Percentiles rank a stretch among this genome's conserved stretches.
Evolutionary conservation across 257 asterid species (phyloP).

Genomic region (Salvia rosmarinus): DNA sequence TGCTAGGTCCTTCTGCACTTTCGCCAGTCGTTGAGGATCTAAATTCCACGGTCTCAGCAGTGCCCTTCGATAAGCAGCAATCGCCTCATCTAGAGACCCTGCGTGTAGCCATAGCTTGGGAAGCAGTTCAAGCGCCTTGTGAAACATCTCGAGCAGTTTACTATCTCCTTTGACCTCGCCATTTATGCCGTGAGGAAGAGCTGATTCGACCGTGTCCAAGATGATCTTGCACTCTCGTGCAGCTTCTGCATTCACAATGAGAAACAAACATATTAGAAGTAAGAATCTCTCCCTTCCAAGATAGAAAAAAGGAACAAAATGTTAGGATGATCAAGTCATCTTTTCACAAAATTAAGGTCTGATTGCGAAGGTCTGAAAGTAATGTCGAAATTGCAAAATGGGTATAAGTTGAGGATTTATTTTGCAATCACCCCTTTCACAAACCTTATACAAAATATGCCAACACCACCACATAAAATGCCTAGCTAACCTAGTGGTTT

Average conservation of each 20-base stretch:
- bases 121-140: conserved; percentile 75
- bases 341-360: no score
- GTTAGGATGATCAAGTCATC: no score
- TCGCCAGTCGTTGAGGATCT: conserved; percentile 64
- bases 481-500: neutral
- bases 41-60: conserved; percentile 77
- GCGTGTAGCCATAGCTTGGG: conserved; percentile 73
- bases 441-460: no score
- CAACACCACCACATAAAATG: neutral
- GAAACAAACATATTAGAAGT: conserved; percentile 26
- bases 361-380: no score
- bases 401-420: no score
- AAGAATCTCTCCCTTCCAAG: neutral
- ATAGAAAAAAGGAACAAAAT: no score
- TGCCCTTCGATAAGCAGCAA: conserved; percentile 69
- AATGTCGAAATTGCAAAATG: no score
- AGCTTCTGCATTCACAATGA: conserved; percentile 57
- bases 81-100: conserved; percentile 74
- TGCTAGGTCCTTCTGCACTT: conserved; percentile 75
- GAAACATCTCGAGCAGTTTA: conserved; percentile 78
- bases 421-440: no score
- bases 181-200: conserved; percentile 69
- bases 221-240: conserved; percentile 84
- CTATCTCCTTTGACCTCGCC: conserved; percentile 54
- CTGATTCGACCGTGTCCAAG: conserved; percentile 79